Evolutionary conservation across 805 yeast genomes (phyloP), one percentile per base, ranked within the genome.

Genomic region (Sugiyamaella marilandica): DNA sequence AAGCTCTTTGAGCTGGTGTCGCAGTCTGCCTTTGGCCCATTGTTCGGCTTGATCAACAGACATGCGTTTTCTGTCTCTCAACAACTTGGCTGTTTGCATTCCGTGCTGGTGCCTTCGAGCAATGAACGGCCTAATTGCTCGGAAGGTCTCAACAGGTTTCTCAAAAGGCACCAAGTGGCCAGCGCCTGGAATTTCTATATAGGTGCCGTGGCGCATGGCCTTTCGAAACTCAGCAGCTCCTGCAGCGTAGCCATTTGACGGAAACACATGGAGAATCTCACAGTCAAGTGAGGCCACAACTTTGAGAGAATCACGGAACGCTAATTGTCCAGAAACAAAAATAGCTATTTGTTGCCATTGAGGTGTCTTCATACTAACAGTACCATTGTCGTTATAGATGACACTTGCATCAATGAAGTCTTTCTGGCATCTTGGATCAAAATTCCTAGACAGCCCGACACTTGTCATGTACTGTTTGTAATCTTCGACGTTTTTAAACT

Each of bases 221-320:
- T n/a, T 19, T 26, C 59, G 41, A 50, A 79, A 62, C 31, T 63
- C 66, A 1, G 61, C 62, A 14, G 62, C 65, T 32, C 41, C 47
- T 14, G 70, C 75, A 9, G 73, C 72, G 2, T 35, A 35, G 10
- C 48, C 50, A 5, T 18, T 14, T 9, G 50, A 39, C 84, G 81
- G 57, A 77, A 77, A 87, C 2, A 82, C 69, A 52, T 77, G 76
- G 45, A 75, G 66, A 1, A 77, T 76, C 0, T 84, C 85, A 1
- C 70, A 64, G 16, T 66, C 66, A 10, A 81, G 66, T 8, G 50
- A 47, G 4, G 49, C 34, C 33, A 35, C 21, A 18, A 24, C 19
- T 62, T 63, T 2, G 65, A 61, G 39, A 80, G 58, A 7, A 69
- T 58, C 1, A 63, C 61, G 60, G 76, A 34, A 47, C 3, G 43